A percentile compares a stretch with the other conserved stretches of the same genome.
Conservation (phyloP, 75 land plant species). For the Selaginella tamariscina region DNA sequence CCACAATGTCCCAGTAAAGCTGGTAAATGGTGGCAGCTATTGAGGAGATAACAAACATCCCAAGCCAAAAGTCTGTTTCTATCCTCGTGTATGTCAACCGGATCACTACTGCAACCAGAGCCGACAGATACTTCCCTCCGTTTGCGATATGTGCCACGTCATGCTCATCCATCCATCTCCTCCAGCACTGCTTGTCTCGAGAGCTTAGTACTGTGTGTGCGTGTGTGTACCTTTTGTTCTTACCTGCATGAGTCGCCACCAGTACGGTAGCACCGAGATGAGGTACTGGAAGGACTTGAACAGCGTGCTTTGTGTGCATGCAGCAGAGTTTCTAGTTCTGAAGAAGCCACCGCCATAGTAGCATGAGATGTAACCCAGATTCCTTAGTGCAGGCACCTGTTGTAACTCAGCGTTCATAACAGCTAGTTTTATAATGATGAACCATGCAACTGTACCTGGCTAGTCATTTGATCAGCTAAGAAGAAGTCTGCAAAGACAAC, state of each 20-base stretch:
- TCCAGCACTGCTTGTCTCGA: conserved; percentile 20
- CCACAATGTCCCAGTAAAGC: conserved; percentile 32
- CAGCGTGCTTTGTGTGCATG: conserved; percentile 6
- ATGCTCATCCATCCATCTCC: conserved; percentile 29
- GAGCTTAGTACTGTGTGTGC: too few species aligned
- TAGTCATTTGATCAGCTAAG: conserved; percentile 2
- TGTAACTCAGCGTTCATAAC: neutral
- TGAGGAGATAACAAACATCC: conserved; percentile 19
- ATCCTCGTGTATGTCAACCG: conserved; percentile 12
- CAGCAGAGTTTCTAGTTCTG: conserved; percentile 11
- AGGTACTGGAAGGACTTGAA: conserved; percentile 18
- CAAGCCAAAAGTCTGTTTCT: conserved; percentile 12
- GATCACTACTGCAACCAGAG: conserved; percentile 21
- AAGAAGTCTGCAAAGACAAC: conserved; percentile 6
- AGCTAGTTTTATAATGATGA: neutral
- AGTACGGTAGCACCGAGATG: conserved; percentile 22
- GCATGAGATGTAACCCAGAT: conserved; percentile 35
- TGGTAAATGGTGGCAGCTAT: conserved; percentile 23
- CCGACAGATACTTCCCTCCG: conserved; percentile 30
- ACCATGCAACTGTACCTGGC: neutral
- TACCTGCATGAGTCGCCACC: conserved; percentile 37
- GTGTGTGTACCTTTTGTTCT: too few species aligned
- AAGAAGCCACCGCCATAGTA: conserved; percentile 37
- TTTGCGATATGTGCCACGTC: conserved; percentile 21
- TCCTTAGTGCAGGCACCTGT: conserved; percentile 37